phyloP scores from a whole-genome alignment of 2,329 filamentous ascomycete species.

The Neopestalotiopsis rosae region DNA sequence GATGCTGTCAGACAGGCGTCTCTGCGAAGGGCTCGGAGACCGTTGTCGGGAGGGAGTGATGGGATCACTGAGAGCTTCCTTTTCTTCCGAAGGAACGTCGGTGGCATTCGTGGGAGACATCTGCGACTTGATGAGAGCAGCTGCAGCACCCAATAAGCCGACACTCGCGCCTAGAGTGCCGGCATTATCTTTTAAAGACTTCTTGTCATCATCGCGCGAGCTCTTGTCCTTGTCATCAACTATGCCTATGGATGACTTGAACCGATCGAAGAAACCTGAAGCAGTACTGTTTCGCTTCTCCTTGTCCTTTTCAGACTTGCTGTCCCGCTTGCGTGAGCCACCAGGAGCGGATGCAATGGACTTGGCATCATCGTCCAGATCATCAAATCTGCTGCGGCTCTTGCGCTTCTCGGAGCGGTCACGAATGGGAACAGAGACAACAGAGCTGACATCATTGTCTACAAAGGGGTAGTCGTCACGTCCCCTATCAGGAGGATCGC shows the following conservation, averaged over 20 bases:
- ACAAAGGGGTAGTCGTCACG: conserved; percentile 43
- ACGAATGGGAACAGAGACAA: conserved; percentile 50
- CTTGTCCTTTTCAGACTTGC: conserved; percentile 36
- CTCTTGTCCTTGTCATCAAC: conserved; percentile 36
- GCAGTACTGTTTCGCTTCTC: conserved; percentile 46
- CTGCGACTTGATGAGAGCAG: conserved; percentile 45
- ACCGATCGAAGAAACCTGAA: conserved; percentile 55
- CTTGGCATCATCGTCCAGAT: conserved; percentile 50
- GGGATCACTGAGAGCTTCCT: conserved; percentile 37
- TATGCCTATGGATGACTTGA: conserved; percentile 47
- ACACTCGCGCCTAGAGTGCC: conserved; percentile 73
- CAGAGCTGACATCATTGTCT: conserved; percentile 54
- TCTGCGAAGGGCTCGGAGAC: conserved; percentile 18
- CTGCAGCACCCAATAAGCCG: conserved; percentile 62
- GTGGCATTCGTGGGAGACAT: conserved; percentile 51
- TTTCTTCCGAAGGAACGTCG: conserved; percentile 48
- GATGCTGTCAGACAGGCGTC: conserved; percentile 42
- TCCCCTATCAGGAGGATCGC: conserved; percentile 45
- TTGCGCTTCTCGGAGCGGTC: conserved; percentile 41
- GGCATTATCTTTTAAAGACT: conserved; percentile 77
- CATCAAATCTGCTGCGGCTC: conserved; percentile 45
- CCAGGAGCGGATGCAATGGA: conserved; percentile 48
- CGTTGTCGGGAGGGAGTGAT: conserved; percentile 27
- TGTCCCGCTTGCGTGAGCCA: conserved; percentile 32
- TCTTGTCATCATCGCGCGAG: conserved; percentile 41